phyloP scores from a whole-genome alignment of 2,329 filamentous ascomycete species.

The Nemania sp. region DNA sequence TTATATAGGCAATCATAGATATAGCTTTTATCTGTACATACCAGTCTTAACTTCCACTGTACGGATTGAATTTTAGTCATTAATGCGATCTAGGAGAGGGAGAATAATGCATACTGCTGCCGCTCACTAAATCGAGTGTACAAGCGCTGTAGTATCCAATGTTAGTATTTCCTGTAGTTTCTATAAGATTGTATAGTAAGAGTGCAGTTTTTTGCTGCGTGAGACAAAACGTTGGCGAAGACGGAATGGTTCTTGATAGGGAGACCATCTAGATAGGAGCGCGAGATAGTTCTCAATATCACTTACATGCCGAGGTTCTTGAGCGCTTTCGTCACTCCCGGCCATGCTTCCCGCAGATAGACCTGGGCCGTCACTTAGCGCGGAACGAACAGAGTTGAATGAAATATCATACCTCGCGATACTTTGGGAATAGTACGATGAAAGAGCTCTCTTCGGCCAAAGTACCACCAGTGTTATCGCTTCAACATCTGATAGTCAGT shows the following conservation, averaged over 20 bases:
- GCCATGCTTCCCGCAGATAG: slow-evolving; percentile 77
- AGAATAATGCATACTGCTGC: slow-evolving; percentile 42
- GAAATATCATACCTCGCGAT: slow-evolving; percentile 79
- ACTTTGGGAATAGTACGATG: slow-evolving; percentile 82
- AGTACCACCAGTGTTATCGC: slow-evolving; percentile 79
- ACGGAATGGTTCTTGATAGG: neutral
- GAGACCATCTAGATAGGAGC: neutral
- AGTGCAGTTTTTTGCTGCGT: no score
- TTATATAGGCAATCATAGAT: neutral
- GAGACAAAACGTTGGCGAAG: neutral
- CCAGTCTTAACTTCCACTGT: slow-evolving; percentile 24
- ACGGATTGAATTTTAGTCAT: slow-evolving; percentile 8
- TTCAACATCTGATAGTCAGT: slow-evolving; percentile 10
- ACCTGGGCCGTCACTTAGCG: slow-evolving; percentile 12
- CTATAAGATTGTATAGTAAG: no score
- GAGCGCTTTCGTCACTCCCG: slow-evolving; percentile 81
- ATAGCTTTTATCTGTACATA: neutral
- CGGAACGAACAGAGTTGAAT: neutral
- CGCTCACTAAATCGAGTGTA: slow-evolving; percentile 90
- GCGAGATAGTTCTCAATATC: neutral
- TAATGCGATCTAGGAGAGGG: neutral
- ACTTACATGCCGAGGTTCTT: slow-evolving; percentile 75
- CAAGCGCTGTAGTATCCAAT: slow-evolving; percentile 56
- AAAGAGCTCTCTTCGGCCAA: slow-evolving; percentile 95
- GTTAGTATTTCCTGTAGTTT: slow-evolving; percentile 13